Percentiles rank a stretch among this genome's conserved stretches.
Conservation (phyloP, 257 asterid genomes). For the Apocynum venetum region DNA sequence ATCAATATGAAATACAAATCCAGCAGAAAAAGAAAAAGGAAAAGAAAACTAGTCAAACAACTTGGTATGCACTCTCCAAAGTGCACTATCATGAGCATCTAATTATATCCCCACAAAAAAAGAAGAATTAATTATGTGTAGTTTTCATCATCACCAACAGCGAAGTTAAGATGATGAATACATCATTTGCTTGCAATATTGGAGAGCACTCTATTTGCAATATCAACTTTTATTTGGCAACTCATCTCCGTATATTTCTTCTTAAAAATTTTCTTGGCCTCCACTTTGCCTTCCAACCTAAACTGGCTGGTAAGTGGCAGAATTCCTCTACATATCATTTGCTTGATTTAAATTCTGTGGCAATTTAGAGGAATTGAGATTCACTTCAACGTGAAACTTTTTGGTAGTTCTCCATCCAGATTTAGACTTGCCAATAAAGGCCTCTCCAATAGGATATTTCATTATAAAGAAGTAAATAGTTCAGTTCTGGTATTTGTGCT, state of each 20-base stretch:
- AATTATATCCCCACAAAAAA: too few relatives aligned
- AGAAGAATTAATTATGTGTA: too few relatives aligned
- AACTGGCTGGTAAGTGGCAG: slow-evolving; percentile 27
- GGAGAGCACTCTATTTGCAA: background rate
- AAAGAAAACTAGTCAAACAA: too few relatives aligned
- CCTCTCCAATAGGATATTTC: slow-evolving; percentile 24
- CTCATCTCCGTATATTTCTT: slow-evolving; percentile 34
- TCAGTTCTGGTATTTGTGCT: slow-evolving; percentile 24
- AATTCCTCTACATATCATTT: slow-evolving; percentile 23
- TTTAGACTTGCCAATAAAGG: slow-evolving; percentile 6
- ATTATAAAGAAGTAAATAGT: slow-evolving; percentile 26
- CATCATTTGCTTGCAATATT: slow-evolving; percentile 4
- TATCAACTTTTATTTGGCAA: slow-evolving; percentile 9
- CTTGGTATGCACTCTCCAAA: too few relatives aligned
- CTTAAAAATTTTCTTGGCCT: slow-evolving; percentile 30
- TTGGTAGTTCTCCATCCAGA: slow-evolving; percentile 25
- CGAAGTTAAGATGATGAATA: background rate
- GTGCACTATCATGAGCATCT: too few relatives aligned
- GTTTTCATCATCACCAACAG: too few relatives aligned
- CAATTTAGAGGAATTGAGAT: slow-evolving; percentile 16
- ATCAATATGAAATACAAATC: too few relatives aligned
- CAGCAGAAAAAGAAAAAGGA: too few relatives aligned
- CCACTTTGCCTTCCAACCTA: slow-evolving; percentile 34
- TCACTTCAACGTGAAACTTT: slow-evolving; percentile 13
- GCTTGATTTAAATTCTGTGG: slow-evolving; percentile 2